These are phyloP conservation scores for Cyberlindnera samutprakarnensis DNA, from an alignment of 805 yeast genomes.

Conservation along the genomic window DNA sequence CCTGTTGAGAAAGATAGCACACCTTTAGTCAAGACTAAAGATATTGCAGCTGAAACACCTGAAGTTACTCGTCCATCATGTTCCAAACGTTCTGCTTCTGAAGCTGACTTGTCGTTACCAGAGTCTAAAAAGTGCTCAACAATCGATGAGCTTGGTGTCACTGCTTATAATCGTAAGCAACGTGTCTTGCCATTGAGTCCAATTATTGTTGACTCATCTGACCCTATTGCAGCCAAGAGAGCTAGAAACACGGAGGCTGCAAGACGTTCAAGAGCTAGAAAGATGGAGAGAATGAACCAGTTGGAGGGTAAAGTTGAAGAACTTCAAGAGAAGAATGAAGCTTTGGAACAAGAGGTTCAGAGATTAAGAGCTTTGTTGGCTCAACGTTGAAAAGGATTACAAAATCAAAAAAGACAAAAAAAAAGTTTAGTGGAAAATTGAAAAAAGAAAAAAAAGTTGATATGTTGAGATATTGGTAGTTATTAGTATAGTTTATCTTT, in stretches of 20 bases:
- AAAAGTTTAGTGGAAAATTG: no score
- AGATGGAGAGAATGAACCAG: slow-evolving; percentile 80
- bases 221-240: slow-evolving; percentile 74
- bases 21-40: background rate
- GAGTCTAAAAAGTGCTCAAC: background rate
- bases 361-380: slow-evolving; percentile 47
- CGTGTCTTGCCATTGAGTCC: slow-evolving; percentile 69
- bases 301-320: slow-evolving; percentile 71
- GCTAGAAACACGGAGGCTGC: slow-evolving; percentile 97
- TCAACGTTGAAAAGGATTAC: slow-evolving; percentile 7
- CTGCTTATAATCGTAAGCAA: slow-evolving; percentile 71
- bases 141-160: slow-evolving; percentile 67
- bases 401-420: no score
- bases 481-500: no score
- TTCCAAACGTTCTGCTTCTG: slow-evolving; percentile 19
- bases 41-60: slow-evolving; percentile 1
- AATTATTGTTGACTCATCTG: slow-evolving; percentile 47
- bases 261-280: slow-evolving; percentile 88
- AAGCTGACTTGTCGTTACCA: slow-evolving; percentile 13
- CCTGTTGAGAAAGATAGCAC: slow-evolving; percentile 6
- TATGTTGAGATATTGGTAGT: no score
- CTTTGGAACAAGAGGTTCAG: slow-evolving; percentile 54
- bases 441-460: no score
- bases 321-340: slow-evolving; percentile 49
- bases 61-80: slow-evolving; percentile 6